These are phyloP conservation scores for Puya raimondii DNA, from an alignment of 176 grass and related monocot genomes.

Conservation along the genomic window DNA sequence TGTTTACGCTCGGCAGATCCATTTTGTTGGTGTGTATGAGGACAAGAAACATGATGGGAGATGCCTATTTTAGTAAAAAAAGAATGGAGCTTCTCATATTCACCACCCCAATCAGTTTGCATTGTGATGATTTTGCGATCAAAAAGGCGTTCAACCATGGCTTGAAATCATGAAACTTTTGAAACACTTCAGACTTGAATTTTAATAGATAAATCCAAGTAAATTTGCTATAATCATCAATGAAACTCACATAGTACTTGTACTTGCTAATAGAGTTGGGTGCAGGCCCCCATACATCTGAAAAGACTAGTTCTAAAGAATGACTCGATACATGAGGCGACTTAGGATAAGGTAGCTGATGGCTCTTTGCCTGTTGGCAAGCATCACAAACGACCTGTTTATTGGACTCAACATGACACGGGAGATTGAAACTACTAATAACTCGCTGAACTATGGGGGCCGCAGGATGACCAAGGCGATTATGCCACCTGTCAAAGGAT, in stretches of 20 bases:
- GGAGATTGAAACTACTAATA: too few species aligned
- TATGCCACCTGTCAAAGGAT: neutral
- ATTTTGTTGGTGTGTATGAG: neutral
- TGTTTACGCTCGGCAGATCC: neutral
- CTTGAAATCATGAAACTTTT: neutral
- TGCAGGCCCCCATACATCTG: neutral
- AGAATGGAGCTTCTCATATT: neutral
- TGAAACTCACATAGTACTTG: neutral
- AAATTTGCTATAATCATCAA: conserved; percentile 1
- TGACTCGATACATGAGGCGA: neutral
- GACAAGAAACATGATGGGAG: neutral
- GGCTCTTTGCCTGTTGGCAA: neutral
- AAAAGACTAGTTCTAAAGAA: neutral
- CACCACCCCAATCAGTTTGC: neutral
- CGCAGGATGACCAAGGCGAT: neutral
- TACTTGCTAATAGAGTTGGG: neutral
- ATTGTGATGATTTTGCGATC: neutral
- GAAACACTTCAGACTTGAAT: neutral
- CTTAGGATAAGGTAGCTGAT: neutral
- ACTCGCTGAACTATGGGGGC: too few species aligned
- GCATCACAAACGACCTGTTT: neutral
- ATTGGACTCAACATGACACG: too few species aligned
- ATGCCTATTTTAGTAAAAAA: neutral
- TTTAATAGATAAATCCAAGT: neutral
- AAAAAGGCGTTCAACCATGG: neutral